phyloP scores from a whole-genome alignment of 805 yeast species.

The Kluyveromyces siamensis region DNA sequence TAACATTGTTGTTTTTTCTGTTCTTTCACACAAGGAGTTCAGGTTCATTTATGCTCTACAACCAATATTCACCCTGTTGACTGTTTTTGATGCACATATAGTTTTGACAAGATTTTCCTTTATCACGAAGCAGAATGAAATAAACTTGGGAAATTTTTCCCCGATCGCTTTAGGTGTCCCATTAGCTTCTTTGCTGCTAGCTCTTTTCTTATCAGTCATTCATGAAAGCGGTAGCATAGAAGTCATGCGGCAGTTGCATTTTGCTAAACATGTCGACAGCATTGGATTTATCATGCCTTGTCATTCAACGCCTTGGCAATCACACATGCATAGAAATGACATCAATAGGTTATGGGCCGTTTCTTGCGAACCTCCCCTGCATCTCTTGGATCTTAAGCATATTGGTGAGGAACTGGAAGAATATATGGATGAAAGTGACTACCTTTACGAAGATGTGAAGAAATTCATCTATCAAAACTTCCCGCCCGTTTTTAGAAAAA shows the following conservation, averaged over 20 bases:
- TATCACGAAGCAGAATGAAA: neutral
- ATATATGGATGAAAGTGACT: slow-evolving; percentile 84
- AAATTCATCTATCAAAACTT: slow-evolving; percentile 47
- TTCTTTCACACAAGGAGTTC: slow-evolving; percentile 79
- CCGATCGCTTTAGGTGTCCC: slow-evolving; percentile 5
- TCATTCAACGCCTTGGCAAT: slow-evolving; percentile 95
- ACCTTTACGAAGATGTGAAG: slow-evolving; percentile 59
- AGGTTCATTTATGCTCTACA: slow-evolving; percentile 80
- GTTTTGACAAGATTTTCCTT: neutral
- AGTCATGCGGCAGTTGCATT: slow-evolving; percentile 46
- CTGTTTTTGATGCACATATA: slow-evolving; percentile 33
- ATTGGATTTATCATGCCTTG: slow-evolving; percentile 90
- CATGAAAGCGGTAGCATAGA: slow-evolving; percentile 85
- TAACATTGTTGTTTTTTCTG: slow-evolving; percentile 50
- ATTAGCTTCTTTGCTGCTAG: slow-evolving; percentile 11
- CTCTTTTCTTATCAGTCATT: slow-evolving; percentile 44
- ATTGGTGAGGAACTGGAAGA: slow-evolving; percentile 26
- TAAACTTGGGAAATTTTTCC: neutral
- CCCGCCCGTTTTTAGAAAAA: slow-evolving; percentile 31
- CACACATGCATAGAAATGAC: slow-evolving; percentile 58
- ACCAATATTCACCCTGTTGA: slow-evolving; percentile 54
- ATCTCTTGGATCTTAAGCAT: slow-evolving; percentile 25
- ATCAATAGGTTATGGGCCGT: slow-evolving; percentile 58
- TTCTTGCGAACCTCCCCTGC: slow-evolving; percentile 84
- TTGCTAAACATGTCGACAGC: slow-evolving; percentile 33